Evolutionary conservation across 257 asterid species (phyloP).

Genomic region (Salvia rosmarinus): DNA sequence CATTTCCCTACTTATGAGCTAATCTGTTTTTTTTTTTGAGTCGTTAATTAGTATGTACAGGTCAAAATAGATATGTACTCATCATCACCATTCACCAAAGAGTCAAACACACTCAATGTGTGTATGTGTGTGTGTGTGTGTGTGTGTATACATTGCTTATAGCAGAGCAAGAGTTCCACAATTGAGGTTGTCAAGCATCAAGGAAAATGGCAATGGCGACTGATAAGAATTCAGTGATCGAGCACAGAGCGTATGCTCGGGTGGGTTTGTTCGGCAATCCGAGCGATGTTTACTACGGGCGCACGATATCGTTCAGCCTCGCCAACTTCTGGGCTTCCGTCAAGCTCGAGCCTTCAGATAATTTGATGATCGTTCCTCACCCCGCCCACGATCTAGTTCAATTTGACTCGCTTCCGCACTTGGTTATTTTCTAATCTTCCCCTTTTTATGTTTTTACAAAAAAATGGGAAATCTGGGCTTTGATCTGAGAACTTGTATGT

Average conservation of each 20-base stretch:
- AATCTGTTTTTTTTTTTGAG: too few relatives aligned
- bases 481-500: slow-evolving; percentile 6
- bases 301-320: slow-evolving; percentile 72
- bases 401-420: slow-evolving; percentile 63
- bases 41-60: too few relatives aligned
- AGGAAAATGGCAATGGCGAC: slow-evolving; percentile 36
- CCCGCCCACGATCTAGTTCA: slow-evolving; percentile 75
- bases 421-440: slow-evolving; percentile 46
- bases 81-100: too few relatives aligned
- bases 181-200: background rate
- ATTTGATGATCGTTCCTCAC: slow-evolving; percentile 69
- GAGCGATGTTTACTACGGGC: slow-evolving; percentile 81
- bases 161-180: background rate
- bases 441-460: background rate
- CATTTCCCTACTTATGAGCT: too few relatives aligned
- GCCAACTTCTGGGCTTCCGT: slow-evolving; percentile 84
- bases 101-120: background rate
- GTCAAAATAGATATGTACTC: too few relatives aligned
- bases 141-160: too few relatives aligned
- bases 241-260: slow-evolving; percentile 74
- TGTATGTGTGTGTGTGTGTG: background rate
- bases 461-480: slow-evolving; percentile 4
- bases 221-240: slow-evolving; percentile 43
- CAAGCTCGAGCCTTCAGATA: slow-evolving; percentile 61
- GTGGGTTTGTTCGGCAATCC: slow-evolving; percentile 83